Evolutionary conservation across 1,284 basidiomycete species (phyloP), one percentile per base, ranked within the genome.

Genomic region (Tausonia pullulans): DNA sequence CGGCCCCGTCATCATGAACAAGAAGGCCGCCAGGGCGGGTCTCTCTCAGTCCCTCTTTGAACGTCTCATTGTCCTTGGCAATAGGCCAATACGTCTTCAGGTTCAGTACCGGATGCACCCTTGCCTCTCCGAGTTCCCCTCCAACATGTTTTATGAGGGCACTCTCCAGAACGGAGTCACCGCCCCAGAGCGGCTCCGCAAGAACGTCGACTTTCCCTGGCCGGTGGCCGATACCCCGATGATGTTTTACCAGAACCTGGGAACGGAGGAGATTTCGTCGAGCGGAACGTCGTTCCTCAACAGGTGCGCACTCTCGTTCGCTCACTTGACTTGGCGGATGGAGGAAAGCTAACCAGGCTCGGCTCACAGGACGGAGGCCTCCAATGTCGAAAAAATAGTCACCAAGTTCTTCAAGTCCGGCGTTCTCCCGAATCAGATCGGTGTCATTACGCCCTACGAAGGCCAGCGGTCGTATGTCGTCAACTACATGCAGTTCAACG

Each of bases 71-170:
- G 82, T 97, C 60, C 86, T 98, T 63, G 87, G 88, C 58, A 98
- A 98, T 76, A 84, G 92, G 40, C 96, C 96, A 16, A 98, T 98
- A 72, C 92, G 96, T 68, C 83, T 99, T 48, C 93, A 98, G 78
- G 96, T 99, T 55, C 96, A 99, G 78, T 99, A 99, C 74, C 94
- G 96, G 75, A 98, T 98, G 96, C 96, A 98, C 75, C 96, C 96
- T 13, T 98, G 95, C 76, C 81, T 98, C 58, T 98, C 96, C 58
- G 94, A 98, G 77, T 99, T 98, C 79, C 95, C 96, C 0, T 96
- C 92, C 68, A 98, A 98, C 78, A 98, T 98, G 95, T 98, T 98
- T 79, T 99, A 99, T 78, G 96, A 99, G 76, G 96, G 96, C 27
- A 96, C 94, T 0, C 79, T 99, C 56, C 96, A 98, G 79, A 99